phyloP scores from a whole-genome alignment of 352 stramenopile genomes.

The Globisporangium takayamanum region DNA sequence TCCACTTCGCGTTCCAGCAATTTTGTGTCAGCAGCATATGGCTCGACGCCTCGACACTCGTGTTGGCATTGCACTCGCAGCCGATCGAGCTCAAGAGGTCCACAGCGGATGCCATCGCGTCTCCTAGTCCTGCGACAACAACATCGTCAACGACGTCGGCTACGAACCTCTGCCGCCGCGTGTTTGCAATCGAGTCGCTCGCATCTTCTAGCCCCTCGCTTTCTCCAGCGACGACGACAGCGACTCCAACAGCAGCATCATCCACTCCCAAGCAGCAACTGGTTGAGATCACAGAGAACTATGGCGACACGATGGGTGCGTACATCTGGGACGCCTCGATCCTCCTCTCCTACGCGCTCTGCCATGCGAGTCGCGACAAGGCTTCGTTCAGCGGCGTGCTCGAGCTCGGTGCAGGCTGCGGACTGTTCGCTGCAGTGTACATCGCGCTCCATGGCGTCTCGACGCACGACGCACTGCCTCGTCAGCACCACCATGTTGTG shows the following conservation, averaged over 20 bases:
- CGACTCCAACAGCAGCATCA: too few relatives aligned
- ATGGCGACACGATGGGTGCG: slow-evolving; percentile 57
- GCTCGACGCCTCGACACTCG: slow-evolving; percentile 17
- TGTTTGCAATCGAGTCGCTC: slow-evolving; percentile 7
- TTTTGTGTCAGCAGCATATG: slow-evolving; percentile 38
- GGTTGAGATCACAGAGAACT: slow-evolving; percentile 46
- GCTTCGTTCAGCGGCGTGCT: slow-evolving; percentile 14
- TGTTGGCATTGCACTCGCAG: slow-evolving; percentile 32
- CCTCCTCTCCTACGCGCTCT: slow-evolving; percentile 34
- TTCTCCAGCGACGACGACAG: too few relatives aligned
- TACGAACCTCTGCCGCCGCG: not conserved
- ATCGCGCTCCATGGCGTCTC: not conserved
- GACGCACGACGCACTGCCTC: not conserved
- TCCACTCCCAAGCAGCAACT: not conserved
- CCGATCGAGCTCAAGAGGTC: slow-evolving; percentile 11
- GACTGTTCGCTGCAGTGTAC: slow-evolving; percentile 37
- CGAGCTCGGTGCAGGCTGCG: slow-evolving; percentile 44
- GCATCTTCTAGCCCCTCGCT: too few relatives aligned
- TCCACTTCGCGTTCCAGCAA: slow-evolving; percentile 16
- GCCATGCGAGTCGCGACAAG: slow-evolving; percentile 4
- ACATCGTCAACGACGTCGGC: not conserved
- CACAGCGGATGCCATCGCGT: not conserved
- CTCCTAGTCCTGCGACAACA: not conserved
- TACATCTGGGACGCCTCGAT: slow-evolving; percentile 68
- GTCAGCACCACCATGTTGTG: slow-evolving; percentile 10